Conservation (phyloP, 2,329 filamentous ascomycete species). For the Pyricularia sp. region DNA sequence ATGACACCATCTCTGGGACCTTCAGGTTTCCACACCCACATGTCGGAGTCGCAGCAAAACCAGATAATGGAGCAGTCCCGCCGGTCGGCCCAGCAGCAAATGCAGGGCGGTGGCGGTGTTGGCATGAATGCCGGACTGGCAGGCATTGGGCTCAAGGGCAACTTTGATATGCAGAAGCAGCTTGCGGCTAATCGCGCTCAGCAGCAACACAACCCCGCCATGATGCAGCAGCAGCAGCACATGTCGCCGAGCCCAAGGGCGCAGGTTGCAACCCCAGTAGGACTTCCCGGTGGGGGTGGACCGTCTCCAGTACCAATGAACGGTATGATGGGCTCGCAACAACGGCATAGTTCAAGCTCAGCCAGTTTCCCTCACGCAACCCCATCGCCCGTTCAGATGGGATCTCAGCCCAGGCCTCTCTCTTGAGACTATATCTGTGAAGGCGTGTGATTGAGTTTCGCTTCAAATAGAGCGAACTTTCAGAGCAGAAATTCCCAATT, state of each 20-base stretch:
- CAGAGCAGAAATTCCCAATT: background rate
- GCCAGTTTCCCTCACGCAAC: constrained; percentile 7
- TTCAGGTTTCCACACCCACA: constrained; percentile 2
- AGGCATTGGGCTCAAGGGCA: constrained; percentile 26
- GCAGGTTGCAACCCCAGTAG: constrained; percentile 3
- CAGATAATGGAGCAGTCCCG: constrained; percentile 20
- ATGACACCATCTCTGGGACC: constrained; percentile 2
- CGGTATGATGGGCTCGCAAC: constrained; percentile 9
- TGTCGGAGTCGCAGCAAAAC: constrained; percentile 9
- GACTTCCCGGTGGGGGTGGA: background rate
- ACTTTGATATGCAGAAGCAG: constrained; percentile 23
- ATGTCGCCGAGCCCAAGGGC: background rate
- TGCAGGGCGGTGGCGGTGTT: constrained; percentile 30
- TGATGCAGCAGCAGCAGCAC: constrained; percentile 8
- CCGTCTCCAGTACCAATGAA: constrained; percentile 10
- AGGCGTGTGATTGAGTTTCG: background rate
- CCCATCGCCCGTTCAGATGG: background rate
- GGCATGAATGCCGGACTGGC: constrained; percentile 23
- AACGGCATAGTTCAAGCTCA: constrained; percentile 10
- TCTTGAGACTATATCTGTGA: background rate
- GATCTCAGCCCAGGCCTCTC: constrained; percentile 1
- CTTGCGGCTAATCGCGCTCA: constrained; percentile 22
- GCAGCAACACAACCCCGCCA: background rate
- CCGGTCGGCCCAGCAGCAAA: constrained; percentile 16
- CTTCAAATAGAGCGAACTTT: background rate